These are phyloP conservation scores for Cylindrotheca closterium DNA, from an alignment of 108 stramenopile genomes.

Conservation along the genomic window DNA sequence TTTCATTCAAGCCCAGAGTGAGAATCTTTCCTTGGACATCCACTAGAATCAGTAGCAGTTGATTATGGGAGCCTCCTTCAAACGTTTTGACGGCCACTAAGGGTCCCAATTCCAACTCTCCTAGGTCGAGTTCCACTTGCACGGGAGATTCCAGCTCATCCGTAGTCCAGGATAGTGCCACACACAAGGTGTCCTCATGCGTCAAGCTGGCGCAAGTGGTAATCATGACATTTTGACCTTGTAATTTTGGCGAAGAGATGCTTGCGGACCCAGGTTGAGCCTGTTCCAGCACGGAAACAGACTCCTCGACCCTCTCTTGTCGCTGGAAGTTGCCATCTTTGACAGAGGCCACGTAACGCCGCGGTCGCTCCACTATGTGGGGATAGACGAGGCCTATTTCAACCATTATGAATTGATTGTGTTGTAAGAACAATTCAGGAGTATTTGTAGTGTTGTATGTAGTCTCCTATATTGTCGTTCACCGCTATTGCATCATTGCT, in stretches of 20 bases:
- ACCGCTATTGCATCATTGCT: too few relatives aligned
- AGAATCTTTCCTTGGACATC: constrained; percentile 30
- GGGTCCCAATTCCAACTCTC: constrained; percentile 11
- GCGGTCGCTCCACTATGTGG: constrained; percentile 15
- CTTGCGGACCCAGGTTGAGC: constrained; percentile 35
- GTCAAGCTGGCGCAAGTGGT: constrained; percentile 34
- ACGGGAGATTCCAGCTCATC: constrained; percentile 20
- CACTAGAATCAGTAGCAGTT: constrained; percentile 28
- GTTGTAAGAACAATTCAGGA: too few relatives aligned
- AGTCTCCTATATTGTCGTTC: too few relatives aligned
- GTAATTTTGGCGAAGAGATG: constrained; percentile 18
- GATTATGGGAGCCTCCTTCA: not conserved
- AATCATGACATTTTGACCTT: constrained; percentile 17
- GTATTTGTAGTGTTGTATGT: too few relatives aligned
- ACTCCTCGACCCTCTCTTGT: not conserved
- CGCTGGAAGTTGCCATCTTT: not conserved
- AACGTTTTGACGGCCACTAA: constrained; percentile 20
- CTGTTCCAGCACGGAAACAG: constrained; percentile 15
- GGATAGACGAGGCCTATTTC: constrained; percentile 42
- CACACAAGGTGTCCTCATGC: constrained; percentile 18
- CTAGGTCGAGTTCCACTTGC: constrained; percentile 28
- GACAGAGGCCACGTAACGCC: constrained; percentile 22
- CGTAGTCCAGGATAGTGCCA: constrained; percentile 23
- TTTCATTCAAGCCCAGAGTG: constrained; percentile 4
- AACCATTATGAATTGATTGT: constrained; percentile 5